Base-by-base conservation (phyloP, 164 flowering plant genomes). In the Platanus orientalis region DNA sequence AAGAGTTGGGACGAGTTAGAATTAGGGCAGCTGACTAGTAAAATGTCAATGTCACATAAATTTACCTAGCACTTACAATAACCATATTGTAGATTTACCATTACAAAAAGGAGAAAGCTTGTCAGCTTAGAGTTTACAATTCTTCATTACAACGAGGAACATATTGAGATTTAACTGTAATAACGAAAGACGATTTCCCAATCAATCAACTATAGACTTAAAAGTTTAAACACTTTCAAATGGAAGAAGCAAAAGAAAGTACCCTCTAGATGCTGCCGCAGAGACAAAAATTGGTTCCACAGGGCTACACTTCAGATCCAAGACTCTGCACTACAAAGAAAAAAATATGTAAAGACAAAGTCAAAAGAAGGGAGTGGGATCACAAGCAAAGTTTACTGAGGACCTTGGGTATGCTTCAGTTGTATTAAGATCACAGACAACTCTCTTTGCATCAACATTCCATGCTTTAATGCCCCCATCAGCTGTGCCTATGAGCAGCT, bases 361-460 rank as follows among this genome's bases (percentile, higher is more conserved):
- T 40, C 44, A 4, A 45, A 57, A 44, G 7, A 20, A 16, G 28
- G 23, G 60, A 49, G 45, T 39, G 7, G 12, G 4, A 61, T 9
- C 32, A 24, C 13, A 57, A 49, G 7, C 7, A 44, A 25, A 57
- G 27, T 40, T 14, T 4, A 52, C 54, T 27, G 9, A 52, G 50
- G 64, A 88, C 98, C 90, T 90, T 26, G 92, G 97, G 78, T 76
- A 90, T 71, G 79, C 81, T 70, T 82, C 79, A 61, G 80, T 76
- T 47, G 97, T 85, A 71, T 65, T 80, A 58, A 93, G 86, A 80
- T 93, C 97, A 74, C 98, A 93, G 20, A 90, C 97, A 69, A 93
- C 98, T 78, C 97, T 82, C 78, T 93, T 93, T 64, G 98, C 96
- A 82, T 93, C 98, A 67, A 84, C 98, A 79, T 93, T 93, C 98